Base-by-base conservation (phyloP, 495 filamentous ascomycete species). In the Parathielavia appendiculata region DNA sequence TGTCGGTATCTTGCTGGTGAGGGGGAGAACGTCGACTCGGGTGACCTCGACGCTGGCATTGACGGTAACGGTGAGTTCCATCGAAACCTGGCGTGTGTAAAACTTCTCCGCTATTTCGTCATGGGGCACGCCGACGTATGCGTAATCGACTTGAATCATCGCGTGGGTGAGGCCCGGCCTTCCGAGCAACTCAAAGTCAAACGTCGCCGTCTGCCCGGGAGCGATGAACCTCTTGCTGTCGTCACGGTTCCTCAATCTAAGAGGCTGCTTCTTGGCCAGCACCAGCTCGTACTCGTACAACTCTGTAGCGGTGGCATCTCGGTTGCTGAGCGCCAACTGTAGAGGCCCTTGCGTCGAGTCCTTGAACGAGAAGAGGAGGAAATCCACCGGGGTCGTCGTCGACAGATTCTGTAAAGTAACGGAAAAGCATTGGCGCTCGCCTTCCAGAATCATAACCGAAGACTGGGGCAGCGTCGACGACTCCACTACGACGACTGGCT, bases 381-480 rank as follows among this genome's bases (percentile, higher is more conserved):
- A 82, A 69, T 95, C 90, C n/a, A 87, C 88, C 26, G 88, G 78
- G 6, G 84, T 86, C 8, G 81, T 78, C 8, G 67, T 57, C 1
- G 91, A 95, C 13, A 82, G 73, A 60, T 97, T 96, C 57, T 86
- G 81, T 36, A 97, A 73, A 0, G 90, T 93, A 41, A 96, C 81
- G 2, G 79, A 85, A 60, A 97, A 96, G 1, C 75, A 75, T 61
- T 83, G 84, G 16, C 80, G 79, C 70, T 97, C 91, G 14, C 92
- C 92, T 72, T 96, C 91, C 14, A 96, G 77, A 54, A 96, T 79
- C 90, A 95, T 96, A 48, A 95, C 75, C 34, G 92, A 90, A 16
- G 88, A 88, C 66, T 96, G 92, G 0, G 87, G 84, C 10, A 95
- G 79, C 23, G 88, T 88, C 39, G 85, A 84, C 5, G 85, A 86